Base-by-base conservation (phyloP, 805 yeast genomes). In the Ogataea paraovalis region DNA sequence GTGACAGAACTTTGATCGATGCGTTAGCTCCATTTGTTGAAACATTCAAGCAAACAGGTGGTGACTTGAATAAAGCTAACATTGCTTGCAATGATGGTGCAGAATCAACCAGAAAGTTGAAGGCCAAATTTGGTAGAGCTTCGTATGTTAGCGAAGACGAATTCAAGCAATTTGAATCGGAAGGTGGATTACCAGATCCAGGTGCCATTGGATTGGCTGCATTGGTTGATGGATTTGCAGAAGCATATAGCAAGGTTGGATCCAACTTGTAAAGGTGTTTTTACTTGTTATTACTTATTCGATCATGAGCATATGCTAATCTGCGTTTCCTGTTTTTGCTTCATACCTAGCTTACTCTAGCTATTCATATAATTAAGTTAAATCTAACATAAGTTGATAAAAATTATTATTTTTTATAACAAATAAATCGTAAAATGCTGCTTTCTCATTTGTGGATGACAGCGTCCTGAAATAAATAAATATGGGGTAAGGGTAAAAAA, bases 91-190 rank as follows among this genome's bases (percentile, higher is more conserved):
- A 71, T 37, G 69, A 76, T 36, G 96, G 96, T 42, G 92, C 96
- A 22, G 82, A 86, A 41, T 68, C 76, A 3, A 92, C 98, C 0
- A 81, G 82, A 43, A 71, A 79, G 33, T 69, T 87, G 54, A 83
- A 80, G 54, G 97, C 97, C 39, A 84, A 84, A 57, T 89, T 92
- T 56, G 98, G 98, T 27, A 80, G 98, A 60, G 96, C 98, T 16
- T 85, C 96, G 4, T 92, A 91, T 62, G 97, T 91, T 23, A 74
- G 75, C 52, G 80, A 79, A 50, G 80, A 74, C 12, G 85, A 78
- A 44, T 75, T 82, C 56, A 69, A 71, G 46, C 67, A 65, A 39
- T 74, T 70, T 44, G 74, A 67, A 36, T 74, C 72, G 36, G 75
- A 74, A 59, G 89, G 87, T 22, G 87, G 86, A n/a, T 73, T 90